Conservation (phyloP, 1,139 yeast species). For the Hyphopichia khmerensis region DNA sequence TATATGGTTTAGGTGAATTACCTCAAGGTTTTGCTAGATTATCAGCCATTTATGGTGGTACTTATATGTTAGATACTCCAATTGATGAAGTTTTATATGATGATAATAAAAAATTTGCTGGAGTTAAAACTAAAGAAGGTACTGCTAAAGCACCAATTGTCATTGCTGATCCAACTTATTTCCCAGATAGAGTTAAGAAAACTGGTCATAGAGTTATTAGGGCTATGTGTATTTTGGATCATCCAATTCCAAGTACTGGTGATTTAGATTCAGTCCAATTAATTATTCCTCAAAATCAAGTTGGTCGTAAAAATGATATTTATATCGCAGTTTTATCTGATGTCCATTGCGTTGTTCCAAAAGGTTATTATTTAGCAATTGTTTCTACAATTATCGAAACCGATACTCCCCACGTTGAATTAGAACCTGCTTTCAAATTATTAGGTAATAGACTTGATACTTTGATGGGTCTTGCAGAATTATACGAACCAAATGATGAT, state of each 20-base stretch:
- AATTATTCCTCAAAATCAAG: conserved; percentile 95
- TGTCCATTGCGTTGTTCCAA: conserved; percentile 87
- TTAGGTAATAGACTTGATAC: conserved; percentile 79
- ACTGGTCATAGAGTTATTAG: conserved; percentile 88
- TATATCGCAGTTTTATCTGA: conserved; percentile 90
- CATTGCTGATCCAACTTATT: conserved; percentile 97
- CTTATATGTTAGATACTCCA: conserved; percentile 96
- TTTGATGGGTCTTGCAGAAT: conserved; percentile 93
- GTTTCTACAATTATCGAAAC: conserved; percentile 95
- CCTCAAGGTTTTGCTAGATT: conserved; percentile 98
- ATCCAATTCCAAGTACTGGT: conserved; percentile 80
- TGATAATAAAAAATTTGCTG: conserved; percentile 66
- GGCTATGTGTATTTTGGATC: conserved; percentile 91
- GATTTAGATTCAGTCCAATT: conserved; percentile 90
- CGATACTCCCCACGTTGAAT: conserved; percentile 86
- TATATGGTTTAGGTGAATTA: conserved; percentile 94
- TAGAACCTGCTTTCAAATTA: conserved; percentile 91
- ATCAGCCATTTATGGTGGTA: conserved; percentile 97
- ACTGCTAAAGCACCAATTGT: conserved; percentile 89
- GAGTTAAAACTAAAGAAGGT: conserved; percentile 90
- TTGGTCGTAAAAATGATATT: conserved; percentile 88
- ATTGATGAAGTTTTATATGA: conserved; percentile 83
- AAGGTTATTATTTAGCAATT: conserved; percentile 89
- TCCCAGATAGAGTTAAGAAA: conserved; percentile 85
- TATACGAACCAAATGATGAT: conserved; percentile 83